Evolutionary conservation across 208 protist genomes (phyloP).

Genomic region (Perkinsela sp.): DNA sequence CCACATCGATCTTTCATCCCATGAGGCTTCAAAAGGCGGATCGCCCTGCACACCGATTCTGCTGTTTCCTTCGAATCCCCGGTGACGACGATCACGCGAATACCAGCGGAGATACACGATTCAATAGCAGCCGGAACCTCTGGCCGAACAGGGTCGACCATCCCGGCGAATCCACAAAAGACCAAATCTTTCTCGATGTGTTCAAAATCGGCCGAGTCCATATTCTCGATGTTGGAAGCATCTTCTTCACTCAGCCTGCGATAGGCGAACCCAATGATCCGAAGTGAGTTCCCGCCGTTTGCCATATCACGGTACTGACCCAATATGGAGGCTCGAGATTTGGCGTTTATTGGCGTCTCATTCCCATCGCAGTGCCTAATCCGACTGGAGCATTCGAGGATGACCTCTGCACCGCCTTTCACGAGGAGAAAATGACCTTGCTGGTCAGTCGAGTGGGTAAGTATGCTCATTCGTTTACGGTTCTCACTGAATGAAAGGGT

Average conservation of each 20-base stretch:
- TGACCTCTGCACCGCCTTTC: constrained; percentile 76
- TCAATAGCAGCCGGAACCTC: constrained; percentile 62
- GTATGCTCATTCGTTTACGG: constrained; percentile 79
- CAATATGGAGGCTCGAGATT: constrained; percentile 7
- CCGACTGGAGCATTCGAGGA: constrained; percentile 48
- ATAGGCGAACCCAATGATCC: constrained; percentile 47
- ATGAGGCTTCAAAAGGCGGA: constrained; percentile 47
- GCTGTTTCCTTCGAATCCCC: constrained; percentile 82
- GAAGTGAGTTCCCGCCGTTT: constrained; percentile 15
- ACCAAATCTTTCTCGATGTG: constrained; percentile 35
- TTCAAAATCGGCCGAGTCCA: constrained; percentile 24
- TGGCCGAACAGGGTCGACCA: constrained; percentile 69
- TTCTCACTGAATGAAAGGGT: constrained; percentile 77
- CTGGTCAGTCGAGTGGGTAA: neutral
- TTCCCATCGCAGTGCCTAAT: constrained; percentile 15
- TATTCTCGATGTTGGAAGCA: constrained; percentile 11
- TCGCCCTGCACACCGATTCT: constrained; percentile 68
- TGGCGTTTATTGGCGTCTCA: constrained; percentile 11
- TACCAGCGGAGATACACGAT: constrained; percentile 66
- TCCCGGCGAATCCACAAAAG: constrained; percentile 62
- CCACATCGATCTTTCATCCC: constrained; percentile 6
- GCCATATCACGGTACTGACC: constrained; percentile 19
- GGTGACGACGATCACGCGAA: constrained; percentile 89
- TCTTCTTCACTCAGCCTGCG: constrained; percentile 8
- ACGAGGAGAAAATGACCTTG: constrained; percentile 27